A percentile compares a stretch with the other conserved stretches of the same genome.
Conservation (phyloP, 176 grass and related monocot species). For the Musa beccarii region DNA sequence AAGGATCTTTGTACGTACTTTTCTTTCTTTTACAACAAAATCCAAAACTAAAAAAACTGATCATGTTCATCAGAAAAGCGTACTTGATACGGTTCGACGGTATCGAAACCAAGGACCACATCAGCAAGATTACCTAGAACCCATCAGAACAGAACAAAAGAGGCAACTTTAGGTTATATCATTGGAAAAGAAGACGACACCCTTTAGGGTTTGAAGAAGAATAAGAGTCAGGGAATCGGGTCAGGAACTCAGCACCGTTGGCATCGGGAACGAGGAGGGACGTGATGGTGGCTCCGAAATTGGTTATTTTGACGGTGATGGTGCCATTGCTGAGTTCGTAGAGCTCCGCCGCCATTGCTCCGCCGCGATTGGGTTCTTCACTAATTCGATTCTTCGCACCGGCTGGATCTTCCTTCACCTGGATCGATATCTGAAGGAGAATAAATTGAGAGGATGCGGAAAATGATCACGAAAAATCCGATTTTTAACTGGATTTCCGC, state of each 20-base stretch:
- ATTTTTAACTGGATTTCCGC: no score
- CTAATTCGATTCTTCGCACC: neutral
- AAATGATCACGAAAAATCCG: no score
- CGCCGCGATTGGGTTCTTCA: neutral
- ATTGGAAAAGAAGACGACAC: neutral
- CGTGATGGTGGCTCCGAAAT: slow-evolving; percentile 78
- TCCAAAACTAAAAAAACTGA: neutral
- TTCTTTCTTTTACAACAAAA: neutral
- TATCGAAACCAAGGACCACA: slow-evolving; percentile 89
- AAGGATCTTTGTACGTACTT: no score
- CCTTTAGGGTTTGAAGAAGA: neutral
- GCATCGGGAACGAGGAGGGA: slow-evolving; percentile 78
- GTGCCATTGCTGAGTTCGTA: slow-evolving; percentile 74
- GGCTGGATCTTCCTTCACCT: neutral
- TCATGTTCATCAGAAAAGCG: neutral
- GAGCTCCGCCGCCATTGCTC: slow-evolving; percentile 37
- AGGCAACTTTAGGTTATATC: neutral
- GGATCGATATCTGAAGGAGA: neutral
- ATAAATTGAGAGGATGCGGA: no score
- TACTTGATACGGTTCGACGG: slow-evolving; percentile 66
- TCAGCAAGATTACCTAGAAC: slow-evolving; percentile 53
- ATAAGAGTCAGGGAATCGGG: no score
- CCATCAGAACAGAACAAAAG: neutral
- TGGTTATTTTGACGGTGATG: slow-evolving; percentile 64
- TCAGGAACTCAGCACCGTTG: slow-evolving; percentile 29